Evolutionary conservation across 306 rosid species (phyloP).

Genomic region (Carpinus fangiana): DNA sequence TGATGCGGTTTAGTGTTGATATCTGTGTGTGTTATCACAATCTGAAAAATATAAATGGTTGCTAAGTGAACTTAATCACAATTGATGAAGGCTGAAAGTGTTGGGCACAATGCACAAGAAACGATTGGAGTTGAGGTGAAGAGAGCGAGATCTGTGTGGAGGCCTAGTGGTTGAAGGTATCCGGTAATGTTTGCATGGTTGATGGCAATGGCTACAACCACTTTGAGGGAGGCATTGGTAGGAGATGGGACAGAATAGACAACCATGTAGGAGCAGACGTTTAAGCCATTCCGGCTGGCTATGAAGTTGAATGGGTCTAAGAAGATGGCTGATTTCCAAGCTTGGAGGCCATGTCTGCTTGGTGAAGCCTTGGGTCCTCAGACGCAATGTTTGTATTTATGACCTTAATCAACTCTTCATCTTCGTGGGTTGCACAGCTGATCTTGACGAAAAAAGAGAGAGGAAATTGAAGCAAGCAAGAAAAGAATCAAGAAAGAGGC

Average conservation of each 20-base stretch:
- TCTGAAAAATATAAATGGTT: no score
- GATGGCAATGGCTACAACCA: slow-evolving; percentile 77
- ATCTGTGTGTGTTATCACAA: no score
- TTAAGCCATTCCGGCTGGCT: slow-evolving; percentile 53
- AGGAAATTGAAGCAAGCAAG: background rate
- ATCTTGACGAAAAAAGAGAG: background rate
- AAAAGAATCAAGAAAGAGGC: slow-evolving; percentile 10
- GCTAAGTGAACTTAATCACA: no score
- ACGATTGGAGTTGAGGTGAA: slow-evolving; percentile 67
- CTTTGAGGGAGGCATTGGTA: slow-evolving; percentile 40
- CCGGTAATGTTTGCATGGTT: slow-evolving; percentile 83
- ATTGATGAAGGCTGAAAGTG: slow-evolving; percentile 33
- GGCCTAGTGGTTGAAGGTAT: slow-evolving; percentile 50
- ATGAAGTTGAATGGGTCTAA: slow-evolving; percentile 68
- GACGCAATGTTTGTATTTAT: slow-evolving; percentile 20
- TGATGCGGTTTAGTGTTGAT: no score
- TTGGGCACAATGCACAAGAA: slow-evolving; percentile 70
- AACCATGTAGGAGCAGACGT: slow-evolving; percentile 70
- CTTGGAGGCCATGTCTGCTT: slow-evolving; percentile 71
- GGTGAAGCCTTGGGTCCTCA: slow-evolving; percentile 35
- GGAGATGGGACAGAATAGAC: slow-evolving; percentile 58
- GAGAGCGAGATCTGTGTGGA: slow-evolving; percentile 57
- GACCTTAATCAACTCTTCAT: background rate
- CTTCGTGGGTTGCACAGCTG: background rate
- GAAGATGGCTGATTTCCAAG: slow-evolving; percentile 61